Percentiles rank a stretch among this genome's conserved stretches.
Conservation (phyloP, 2,329 filamentous ascomycete genomes). For the Diaporthe capsici region DNA sequence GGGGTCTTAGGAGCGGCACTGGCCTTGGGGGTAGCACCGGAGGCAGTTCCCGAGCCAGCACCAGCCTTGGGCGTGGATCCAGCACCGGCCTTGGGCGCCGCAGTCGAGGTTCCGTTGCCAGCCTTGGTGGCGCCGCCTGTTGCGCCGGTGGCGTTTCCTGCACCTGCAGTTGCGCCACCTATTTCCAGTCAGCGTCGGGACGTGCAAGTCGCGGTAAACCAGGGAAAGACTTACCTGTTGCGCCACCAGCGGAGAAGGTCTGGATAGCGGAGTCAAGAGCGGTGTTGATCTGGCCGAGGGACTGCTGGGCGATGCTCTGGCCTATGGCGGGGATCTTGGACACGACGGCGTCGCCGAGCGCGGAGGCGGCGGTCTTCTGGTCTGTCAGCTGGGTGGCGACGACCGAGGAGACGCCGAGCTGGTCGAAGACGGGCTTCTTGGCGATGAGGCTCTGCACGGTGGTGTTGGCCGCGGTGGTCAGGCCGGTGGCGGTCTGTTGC, state of each 20-base stretch:
- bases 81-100: slow-evolving; percentile 7
- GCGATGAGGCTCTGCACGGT: slow-evolving; percentile 43
- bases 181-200: not conserved
- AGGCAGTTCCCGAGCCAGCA: not conserved
- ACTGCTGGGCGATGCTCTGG: slow-evolving; percentile 48
- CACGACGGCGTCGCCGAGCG: slow-evolving; percentile 52
- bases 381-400: slow-evolving; percentile 46
- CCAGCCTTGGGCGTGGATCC: not conserved
- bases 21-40: not conserved
- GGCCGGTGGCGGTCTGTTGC: slow-evolving; percentile 43
- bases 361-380: slow-evolving; percentile 44
- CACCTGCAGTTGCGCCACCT: not conserved
- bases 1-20: not conserved
- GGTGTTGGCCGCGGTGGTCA: slow-evolving; percentile 45
- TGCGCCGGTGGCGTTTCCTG: slow-evolving; percentile 1
- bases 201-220: rapidly evolving
- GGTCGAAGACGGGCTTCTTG: slow-evolving; percentile 48
- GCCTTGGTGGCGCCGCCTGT: not conserved
- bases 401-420: slow-evolving; percentile 46
- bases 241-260: slow-evolving; percentile 34
- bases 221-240: not conserved
- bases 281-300: slow-evolving; percentile 46
- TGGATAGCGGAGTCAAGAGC: slow-evolving; percentile 45
- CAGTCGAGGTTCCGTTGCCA: slow-evolving; percentile 21
- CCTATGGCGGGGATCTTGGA: slow-evolving; percentile 48